phyloP scores from a whole-genome alignment of 139 green algal species.

The Chlorella sp. region DNA sequence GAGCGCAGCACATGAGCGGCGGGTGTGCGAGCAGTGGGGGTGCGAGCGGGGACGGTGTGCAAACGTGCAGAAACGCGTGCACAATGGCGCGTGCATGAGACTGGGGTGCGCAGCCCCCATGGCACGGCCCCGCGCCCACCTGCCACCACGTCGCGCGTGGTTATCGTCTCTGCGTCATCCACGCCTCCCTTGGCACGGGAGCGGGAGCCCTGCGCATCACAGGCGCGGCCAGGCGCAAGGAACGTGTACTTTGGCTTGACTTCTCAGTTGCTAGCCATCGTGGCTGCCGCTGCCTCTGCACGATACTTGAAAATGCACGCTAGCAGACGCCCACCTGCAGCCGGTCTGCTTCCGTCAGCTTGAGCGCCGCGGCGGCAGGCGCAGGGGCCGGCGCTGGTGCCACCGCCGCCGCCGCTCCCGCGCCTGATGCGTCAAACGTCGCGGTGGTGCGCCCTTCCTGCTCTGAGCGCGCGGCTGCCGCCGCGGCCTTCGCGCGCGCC shows the following conservation, averaged over 20 bases:
- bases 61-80: background rate
- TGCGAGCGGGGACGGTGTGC: no score
- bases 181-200: no score
- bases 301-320: no score
- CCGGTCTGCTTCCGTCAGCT: background rate
- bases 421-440: no score
- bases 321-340: no score
- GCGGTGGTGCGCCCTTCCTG: background rate
- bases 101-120: no score
- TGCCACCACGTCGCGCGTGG: background rate
- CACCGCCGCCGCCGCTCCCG: background rate
- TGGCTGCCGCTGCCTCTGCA: no score
- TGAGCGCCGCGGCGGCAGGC: background rate
- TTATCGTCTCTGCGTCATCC: constrained; percentile 1
- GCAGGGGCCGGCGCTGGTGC: background rate
- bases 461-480: background rate
- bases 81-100: background rate
- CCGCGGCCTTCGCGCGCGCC: background rate
- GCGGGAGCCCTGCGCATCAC: no score
- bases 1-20: background rate
- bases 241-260: no score
- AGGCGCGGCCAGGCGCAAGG: no score
- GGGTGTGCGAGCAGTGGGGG: background rate
- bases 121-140: no score
- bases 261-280: no score